A percentile compares a stretch with the other conserved stretches of the same genome.
These are phyloP conservation scores for Epichloe festucae DNA, from an alignment of 2,329 filamentous ascomycete species.

Conservation along the genomic window DNA sequence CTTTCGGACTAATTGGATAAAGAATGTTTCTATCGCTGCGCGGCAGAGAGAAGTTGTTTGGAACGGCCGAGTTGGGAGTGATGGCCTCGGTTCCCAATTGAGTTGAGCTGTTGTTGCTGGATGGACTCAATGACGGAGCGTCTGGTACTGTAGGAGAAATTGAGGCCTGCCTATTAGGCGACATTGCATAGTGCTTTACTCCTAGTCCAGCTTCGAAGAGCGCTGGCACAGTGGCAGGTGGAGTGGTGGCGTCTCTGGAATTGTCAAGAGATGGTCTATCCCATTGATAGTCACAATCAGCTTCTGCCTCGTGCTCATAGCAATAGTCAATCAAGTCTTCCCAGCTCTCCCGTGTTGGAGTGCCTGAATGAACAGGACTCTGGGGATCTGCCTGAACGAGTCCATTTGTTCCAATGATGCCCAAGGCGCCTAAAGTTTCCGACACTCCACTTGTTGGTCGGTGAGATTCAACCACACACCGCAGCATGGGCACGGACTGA, in stretches of 20 bases:
- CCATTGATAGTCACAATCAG: slow-evolving; percentile 55
- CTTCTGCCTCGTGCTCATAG: slow-evolving; percentile 56
- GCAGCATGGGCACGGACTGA: slow-evolving; percentile 41
- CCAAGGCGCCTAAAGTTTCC: slow-evolving; percentile 36
- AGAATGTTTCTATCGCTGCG: slow-evolving; percentile 22
- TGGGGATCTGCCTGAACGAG: neutral
- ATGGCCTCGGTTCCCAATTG: slow-evolving; percentile 29
- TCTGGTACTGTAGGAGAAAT: slow-evolving; percentile 21
- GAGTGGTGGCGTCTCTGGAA: slow-evolving; percentile 11
- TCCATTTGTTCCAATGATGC: slow-evolving; percentile 19
- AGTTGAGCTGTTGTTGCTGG: slow-evolving; percentile 26
- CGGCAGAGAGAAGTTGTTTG: slow-evolving; percentile 41
- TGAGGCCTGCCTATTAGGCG: slow-evolving; percentile 12
- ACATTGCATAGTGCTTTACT: slow-evolving; percentile 7
- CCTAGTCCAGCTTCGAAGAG: slow-evolving; percentile 14
- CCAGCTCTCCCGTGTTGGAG: slow-evolving; percentile 36
- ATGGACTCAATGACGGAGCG: slow-evolving; percentile 35
- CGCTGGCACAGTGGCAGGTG: slow-evolving; percentile 13
- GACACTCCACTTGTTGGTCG: slow-evolving; percentile 36
- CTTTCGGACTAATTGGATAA: slow-evolving; percentile 17
- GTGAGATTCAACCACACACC: slow-evolving; percentile 28
- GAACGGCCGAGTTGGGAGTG: slow-evolving; percentile 26
- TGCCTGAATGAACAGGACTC: slow-evolving; percentile 15
- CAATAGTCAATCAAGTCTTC: slow-evolving; percentile 60
- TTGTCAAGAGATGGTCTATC: slow-evolving; percentile 42